phyloP scores from a whole-genome alignment of 2,329 filamentous ascomycete species.

The Akanthomyces uredinophilus region DNA sequence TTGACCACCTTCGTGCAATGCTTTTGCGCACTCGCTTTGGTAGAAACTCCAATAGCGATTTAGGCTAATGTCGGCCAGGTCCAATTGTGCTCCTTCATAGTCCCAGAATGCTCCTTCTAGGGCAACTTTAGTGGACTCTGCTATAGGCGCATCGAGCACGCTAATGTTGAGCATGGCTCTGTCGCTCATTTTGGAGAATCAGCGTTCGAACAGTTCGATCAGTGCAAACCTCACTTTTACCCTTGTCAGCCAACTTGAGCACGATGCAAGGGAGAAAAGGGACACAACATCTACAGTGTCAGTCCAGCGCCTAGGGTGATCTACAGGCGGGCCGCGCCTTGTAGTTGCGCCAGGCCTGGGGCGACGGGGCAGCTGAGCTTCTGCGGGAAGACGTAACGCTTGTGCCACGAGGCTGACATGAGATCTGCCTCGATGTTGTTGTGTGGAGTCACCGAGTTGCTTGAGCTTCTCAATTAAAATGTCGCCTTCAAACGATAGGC shows the following conservation, averaged over 20 bases:
- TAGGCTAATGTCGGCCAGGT: neutral
- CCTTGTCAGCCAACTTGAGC: too few species aligned
- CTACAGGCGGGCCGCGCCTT: neutral
- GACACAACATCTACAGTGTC: too few species aligned
- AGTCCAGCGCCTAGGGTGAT: neutral
- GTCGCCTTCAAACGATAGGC: too few species aligned
- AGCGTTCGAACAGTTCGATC: neutral
- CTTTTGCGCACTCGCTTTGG: neutral
- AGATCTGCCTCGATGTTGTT: too few species aligned
- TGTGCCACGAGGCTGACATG: neutral
- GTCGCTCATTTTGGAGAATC: neutral
- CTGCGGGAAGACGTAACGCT: neutral
- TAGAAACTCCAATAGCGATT: neutral
- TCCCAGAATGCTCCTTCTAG: neutral
- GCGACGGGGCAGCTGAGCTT: neutral
- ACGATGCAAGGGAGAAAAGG: too few species aligned
- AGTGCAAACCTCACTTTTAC: too few species aligned
- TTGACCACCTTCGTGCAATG: neutral
- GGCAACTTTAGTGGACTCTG: neutral
- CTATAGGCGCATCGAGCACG: neutral
- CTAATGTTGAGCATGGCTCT: neutral
- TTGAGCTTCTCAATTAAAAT: too few species aligned
- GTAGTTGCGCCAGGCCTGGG: too few species aligned
- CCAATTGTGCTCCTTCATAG: neutral
- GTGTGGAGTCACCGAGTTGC: too few species aligned